A percentile compares a stretch with the other conserved stretches of the same genome.
These are phyloP conservation scores for Entelexis paramagnoliae DNA, from an alignment of 1,139 yeast species.

Conservation along the genomic window DNA sequence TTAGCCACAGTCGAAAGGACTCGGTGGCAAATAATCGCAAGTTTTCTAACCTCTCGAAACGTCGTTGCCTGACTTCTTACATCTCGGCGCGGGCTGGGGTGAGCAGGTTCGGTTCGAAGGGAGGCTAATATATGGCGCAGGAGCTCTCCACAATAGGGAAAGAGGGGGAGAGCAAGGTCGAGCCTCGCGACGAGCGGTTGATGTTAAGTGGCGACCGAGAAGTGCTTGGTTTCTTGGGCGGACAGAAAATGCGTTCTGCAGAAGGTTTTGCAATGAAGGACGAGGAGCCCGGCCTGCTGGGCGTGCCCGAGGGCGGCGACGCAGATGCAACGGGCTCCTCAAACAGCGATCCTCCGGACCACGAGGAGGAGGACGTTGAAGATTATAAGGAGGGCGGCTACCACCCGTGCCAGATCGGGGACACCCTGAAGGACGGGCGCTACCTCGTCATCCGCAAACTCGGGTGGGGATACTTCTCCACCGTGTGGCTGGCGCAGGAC, in stretches of 20 bases:
- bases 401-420: slow-evolving; percentile 76
- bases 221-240: background rate
- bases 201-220: background rate
- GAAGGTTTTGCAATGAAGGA: background rate
- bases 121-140: background rate
- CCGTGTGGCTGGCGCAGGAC: slow-evolving; percentile 79
- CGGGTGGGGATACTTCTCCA: slow-evolving; percentile 89
- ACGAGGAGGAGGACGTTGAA: slow-evolving; percentile 53
- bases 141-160: background rate
- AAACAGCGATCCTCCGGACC: slow-evolving; percentile 10
- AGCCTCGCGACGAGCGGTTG: background rate
- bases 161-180: background rate
- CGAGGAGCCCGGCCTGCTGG: background rate
- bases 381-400: slow-evolving; percentile 81
- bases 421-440: slow-evolving; percentile 45
- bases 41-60: background rate
- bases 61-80: too few species aligned
- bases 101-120: background rate
- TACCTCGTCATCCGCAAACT: slow-evolving; percentile 65
- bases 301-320: background rate
- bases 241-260: background rate
- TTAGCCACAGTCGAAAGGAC: too few species aligned
- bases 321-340: background rate
- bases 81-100: too few species aligned
- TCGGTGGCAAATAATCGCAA: too few species aligned